These are phyloP conservation scores for Helianthus annuus DNA, from an alignment of 129 eudicot genomes.

Conservation along the genomic window DNA sequence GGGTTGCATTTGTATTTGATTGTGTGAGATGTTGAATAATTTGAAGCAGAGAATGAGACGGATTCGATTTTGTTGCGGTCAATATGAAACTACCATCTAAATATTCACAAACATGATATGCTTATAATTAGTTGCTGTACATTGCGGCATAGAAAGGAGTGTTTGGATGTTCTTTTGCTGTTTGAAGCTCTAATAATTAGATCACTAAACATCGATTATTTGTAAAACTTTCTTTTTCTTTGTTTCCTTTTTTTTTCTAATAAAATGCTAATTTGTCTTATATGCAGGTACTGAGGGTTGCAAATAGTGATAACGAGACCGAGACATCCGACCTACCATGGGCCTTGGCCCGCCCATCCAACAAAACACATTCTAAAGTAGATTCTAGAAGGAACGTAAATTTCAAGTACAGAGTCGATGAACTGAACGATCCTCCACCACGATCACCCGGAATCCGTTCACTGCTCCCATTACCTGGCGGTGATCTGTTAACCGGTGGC, in stretches of 20 bases:
- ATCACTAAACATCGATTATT: not conserved
- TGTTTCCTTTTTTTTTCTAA: not conserved
- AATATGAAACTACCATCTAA: too few relatives aligned
- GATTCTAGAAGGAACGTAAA: conserved; percentile 65
- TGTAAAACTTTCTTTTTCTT: not conserved
- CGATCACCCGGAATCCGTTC: conserved; percentile 90
- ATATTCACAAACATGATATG: too few relatives aligned
- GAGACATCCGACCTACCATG: conserved; percentile 72
- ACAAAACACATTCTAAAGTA: conserved; percentile 57
- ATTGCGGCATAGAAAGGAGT: not conserved
- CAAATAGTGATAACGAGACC: conserved; percentile 60
- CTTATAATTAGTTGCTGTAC: not conserved
- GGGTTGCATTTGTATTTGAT: not conserved
- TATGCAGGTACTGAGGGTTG: conserved; percentile 72
- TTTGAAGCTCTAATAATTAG: not conserved
- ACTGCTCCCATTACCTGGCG: conserved; percentile 94
- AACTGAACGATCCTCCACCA: conserved; percentile 76
- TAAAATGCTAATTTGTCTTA: not conserved
- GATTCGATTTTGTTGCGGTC: too few relatives aligned
- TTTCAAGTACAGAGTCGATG: conserved; percentile 81
- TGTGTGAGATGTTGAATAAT: not conserved
- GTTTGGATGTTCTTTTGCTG: not conserved
- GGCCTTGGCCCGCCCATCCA: conserved; percentile 79
- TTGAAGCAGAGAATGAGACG: not conserved
- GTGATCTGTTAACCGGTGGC: conserved; percentile 95